Evolutionary conservation across 495 filamentous ascomycete genomes (phyloP).

Genomic region (Parathielavia hyrcaniae): DNA sequence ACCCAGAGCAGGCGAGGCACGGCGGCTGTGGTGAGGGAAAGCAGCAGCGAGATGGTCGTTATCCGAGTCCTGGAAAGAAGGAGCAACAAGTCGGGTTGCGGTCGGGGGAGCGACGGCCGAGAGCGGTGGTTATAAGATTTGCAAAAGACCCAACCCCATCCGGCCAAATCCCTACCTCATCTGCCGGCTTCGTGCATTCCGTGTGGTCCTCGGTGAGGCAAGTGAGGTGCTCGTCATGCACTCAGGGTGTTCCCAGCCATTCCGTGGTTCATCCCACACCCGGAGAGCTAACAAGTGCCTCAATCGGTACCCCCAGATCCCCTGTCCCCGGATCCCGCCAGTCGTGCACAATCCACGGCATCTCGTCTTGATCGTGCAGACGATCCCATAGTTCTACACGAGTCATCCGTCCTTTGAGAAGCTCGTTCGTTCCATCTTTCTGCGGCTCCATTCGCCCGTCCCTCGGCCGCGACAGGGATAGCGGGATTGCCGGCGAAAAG

Average conservation of each 20-base stretch:
- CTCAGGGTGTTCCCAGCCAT: not conserved
- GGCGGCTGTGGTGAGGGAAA: not conserved
- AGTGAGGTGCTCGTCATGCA: not conserved
- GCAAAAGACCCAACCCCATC: not conserved
- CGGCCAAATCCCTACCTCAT: not conserved
- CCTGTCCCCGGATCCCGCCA: not conserved
- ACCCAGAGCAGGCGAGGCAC: conserved; percentile 4
- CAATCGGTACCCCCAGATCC: conserved; percentile 10
- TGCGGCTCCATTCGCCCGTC: not conserved
- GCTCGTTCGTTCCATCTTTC: not conserved
- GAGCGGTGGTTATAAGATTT: not conserved
- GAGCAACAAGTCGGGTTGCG: not conserved
- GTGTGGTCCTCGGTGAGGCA: not conserved
- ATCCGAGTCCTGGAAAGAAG: not conserved
- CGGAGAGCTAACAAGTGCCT: too few species aligned
- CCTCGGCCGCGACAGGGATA: conserved; percentile 6
- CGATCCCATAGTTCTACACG: not conserved
- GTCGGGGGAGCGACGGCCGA: not conserved
- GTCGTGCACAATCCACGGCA: not conserved
- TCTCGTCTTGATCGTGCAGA: not conserved
- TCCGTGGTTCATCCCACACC: conserved; percentile 1
- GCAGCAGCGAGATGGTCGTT: conserved; percentile 5
- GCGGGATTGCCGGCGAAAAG: not conserved
- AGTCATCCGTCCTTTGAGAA: not conserved
- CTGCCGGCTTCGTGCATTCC: not conserved